A percentile compares a stretch with the other conserved stretches of the same genome.
Evolutionary conservation across 805 yeast species (phyloP).

Genomic region (Blastobotrys attinorum): DNA sequence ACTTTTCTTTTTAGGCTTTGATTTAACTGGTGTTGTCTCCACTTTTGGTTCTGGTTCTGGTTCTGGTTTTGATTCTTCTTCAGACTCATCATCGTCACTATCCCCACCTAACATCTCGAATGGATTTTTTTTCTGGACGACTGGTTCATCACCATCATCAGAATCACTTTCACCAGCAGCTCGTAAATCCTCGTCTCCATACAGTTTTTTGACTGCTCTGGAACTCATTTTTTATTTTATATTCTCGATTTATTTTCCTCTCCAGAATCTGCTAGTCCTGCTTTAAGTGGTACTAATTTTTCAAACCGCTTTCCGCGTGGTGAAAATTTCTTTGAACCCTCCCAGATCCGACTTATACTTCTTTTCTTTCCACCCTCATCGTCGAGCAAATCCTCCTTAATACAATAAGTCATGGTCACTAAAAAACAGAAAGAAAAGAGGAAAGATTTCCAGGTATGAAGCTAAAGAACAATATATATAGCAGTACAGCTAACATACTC

Average conservation of each 20-base stretch:
- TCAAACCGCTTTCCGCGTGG: no score
- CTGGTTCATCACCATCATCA: conserved; percentile 6
- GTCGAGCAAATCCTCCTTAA: no score
- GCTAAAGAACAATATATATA: conserved; percentile 8
- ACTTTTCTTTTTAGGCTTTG: conserved; percentile 18
- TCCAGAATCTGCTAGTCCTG: no score
- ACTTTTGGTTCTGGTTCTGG: neutral
- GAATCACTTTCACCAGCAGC: neutral
- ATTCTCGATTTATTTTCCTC: neutral
- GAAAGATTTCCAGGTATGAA: conserved; percentile 60
- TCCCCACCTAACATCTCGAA: conserved; percentile 26
- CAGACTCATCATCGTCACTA: conserved; percentile 13
- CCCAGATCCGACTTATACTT: no score
- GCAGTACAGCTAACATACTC: neutral
- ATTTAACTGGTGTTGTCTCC: neutral
- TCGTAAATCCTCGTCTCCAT: conserved; percentile 8
- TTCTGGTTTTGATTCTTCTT: neutral
- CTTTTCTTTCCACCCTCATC: no score
- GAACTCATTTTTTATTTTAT: conserved; percentile 26
- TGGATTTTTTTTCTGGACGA: conserved; percentile 3
- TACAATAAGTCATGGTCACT: conserved; percentile 23
- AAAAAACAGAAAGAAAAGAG: conserved; percentile 55
- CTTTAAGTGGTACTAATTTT: no score
- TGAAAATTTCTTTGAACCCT: no score
- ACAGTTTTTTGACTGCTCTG: conserved; percentile 30